These are phyloP conservation scores for Didymella segeticola DNA, from an alignment of 2,329 filamentous ascomycete genomes.

Conservation along the genomic window DNA sequence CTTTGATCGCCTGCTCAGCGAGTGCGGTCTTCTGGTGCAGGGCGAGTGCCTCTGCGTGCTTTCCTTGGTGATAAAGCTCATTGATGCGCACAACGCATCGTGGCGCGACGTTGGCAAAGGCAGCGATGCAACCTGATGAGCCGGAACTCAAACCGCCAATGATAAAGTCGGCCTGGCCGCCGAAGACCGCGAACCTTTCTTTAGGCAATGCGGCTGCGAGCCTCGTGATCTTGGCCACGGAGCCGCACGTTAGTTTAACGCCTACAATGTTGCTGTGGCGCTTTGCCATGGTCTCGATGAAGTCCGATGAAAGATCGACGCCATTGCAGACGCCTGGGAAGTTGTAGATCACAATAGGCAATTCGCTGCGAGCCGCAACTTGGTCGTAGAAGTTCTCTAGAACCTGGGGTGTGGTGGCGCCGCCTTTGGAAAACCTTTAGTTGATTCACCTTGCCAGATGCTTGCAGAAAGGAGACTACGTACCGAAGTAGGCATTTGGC, in stretches of 20 bases:
- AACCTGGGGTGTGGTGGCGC: constrained; percentile 48
- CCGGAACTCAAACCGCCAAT: constrained; percentile 60
- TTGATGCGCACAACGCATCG: constrained; percentile 64
- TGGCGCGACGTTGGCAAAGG: constrained; percentile 63
- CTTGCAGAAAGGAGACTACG: constrained; percentile 6
- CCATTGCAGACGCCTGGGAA: constrained; percentile 71
- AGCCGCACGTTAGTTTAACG: constrained; percentile 73
- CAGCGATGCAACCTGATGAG: constrained; percentile 61
- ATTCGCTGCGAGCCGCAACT: constrained; percentile 62
- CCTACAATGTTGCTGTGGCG: constrained; percentile 69
- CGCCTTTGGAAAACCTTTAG: background rate
- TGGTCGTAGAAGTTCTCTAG: constrained; percentile 51
- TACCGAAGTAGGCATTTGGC: constrained; percentile 53
- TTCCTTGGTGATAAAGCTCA: constrained; percentile 63
- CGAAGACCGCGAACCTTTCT: constrained; percentile 69
- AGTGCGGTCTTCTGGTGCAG: constrained; percentile 67
- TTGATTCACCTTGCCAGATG: background rate
- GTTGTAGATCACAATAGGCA: constrained; percentile 75
- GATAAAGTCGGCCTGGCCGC: constrained; percentile 75
- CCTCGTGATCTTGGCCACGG: constrained; percentile 73
- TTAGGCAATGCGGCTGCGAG: constrained; percentile 60
- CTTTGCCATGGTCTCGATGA: constrained; percentile 62
- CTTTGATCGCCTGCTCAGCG: constrained; percentile 69
- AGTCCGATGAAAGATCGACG: constrained; percentile 70
- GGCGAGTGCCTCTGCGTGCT: constrained; percentile 61